These are phyloP conservation scores for Clitocybe nebularis DNA, from an alignment of 1,284 basidiomycete genomes.

Conservation along the genomic window DNA sequence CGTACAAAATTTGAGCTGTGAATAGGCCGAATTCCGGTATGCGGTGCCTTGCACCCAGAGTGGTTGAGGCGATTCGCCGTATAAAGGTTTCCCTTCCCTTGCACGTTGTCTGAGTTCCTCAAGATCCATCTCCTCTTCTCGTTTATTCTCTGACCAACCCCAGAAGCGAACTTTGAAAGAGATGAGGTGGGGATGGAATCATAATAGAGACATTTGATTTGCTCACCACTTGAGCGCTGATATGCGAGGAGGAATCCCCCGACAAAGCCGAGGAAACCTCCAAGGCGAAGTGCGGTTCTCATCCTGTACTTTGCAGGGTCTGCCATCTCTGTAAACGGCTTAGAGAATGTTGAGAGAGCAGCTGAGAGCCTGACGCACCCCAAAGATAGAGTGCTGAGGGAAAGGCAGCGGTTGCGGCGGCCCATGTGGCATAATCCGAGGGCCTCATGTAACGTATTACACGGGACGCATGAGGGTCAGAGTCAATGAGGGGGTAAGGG, in stretches of 20 bases:
- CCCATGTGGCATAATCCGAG: slow-evolving; percentile 88
- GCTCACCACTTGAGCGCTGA: slow-evolving; percentile 82
- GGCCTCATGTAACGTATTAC: slow-evolving; percentile 89
- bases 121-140: slow-evolving; percentile 74
- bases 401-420: slow-evolving; percentile 74
- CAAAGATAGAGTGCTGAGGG: slow-evolving; percentile 73
- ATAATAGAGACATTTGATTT: slow-evolving; percentile 10
- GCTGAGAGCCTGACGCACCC: slow-evolving; percentile 59
- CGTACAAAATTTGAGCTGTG: slow-evolving; percentile 88
- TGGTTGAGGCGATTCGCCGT: slow-evolving; percentile 81
- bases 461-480: slow-evolving; percentile 87
- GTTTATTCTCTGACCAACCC: slow-evolving; percentile 93
- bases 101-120: slow-evolving; percentile 73
- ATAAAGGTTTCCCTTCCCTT: slow-evolving; percentile 74
- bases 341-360: slow-evolving; percentile 25
- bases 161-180: slow-evolving; percentile 87
- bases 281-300: slow-evolving; percentile 35
- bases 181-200: no score
- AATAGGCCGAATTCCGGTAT: slow-evolving; percentile 88
- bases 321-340: slow-evolving; percentile 33
- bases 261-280: slow-evolving; percentile 62
- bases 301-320: slow-evolving; percentile 39
- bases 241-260: slow-evolving; percentile 95
- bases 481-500: slow-evolving; percentile 84
- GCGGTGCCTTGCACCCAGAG: slow-evolving; percentile 89